phyloP scores from a whole-genome alignment of 2,329 filamentous ascomycete genomes.

The Aspergillus awamori region DNA sequence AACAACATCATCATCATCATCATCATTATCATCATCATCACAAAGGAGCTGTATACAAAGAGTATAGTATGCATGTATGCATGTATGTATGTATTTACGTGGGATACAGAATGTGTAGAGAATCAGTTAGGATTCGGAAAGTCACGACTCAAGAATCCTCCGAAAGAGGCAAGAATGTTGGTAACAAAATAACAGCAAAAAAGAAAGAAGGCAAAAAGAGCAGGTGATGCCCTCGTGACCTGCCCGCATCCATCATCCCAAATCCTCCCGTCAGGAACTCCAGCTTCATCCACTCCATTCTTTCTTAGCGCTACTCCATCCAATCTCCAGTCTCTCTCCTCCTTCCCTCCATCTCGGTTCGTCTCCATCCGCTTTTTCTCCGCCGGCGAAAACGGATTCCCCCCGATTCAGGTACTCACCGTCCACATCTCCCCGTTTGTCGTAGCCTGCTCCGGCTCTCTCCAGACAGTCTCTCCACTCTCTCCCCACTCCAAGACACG shows the following conservation, averaged over 20 bases:
- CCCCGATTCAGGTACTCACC: constrained; percentile 2
- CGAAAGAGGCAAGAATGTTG: neutral
- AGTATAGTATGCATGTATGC: neutral
- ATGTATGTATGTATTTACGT: too few species aligned
- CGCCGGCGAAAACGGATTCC: neutral
- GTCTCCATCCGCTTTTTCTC: constrained; percentile 1
- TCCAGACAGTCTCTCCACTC: constrained; percentile 1
- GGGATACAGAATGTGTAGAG: neutral
- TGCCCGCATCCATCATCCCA: neutral
- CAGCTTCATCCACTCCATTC: neutral
- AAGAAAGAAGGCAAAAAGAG: neutral
- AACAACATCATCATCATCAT: too few species aligned
- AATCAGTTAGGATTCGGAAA: too few species aligned
- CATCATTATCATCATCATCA: too few species aligned
- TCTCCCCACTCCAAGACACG: constrained; percentile 29
- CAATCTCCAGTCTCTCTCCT: neutral
- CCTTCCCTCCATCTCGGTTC: neutral
- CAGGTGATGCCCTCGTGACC: neutral
- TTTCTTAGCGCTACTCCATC: too few species aligned
- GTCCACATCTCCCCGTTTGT: neutral
- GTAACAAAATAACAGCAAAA: neutral
- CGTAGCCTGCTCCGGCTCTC: neutral
- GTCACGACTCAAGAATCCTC: too few species aligned
- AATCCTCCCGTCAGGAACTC: neutral
- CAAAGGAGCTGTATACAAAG: too few species aligned